Percentiles rank a stretch among this genome's conserved stretches.
Evolutionary conservation across 495 filamentous ascomycete genomes (phyloP).

Genomic region (Evernia prunastri): DNA sequence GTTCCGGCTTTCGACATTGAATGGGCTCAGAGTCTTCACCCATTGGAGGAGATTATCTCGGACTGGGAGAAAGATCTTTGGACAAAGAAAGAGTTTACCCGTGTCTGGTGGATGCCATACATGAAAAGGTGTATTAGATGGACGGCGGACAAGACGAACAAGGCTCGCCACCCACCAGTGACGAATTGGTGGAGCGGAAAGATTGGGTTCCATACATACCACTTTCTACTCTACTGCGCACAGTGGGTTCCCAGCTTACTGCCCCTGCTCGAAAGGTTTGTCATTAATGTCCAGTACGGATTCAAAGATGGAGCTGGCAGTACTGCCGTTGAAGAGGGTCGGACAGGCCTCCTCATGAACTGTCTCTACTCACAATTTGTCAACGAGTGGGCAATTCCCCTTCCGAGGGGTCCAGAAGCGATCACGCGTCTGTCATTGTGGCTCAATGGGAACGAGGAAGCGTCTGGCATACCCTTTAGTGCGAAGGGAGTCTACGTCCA

Average conservation of each 20-base stretch:
- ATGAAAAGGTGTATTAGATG: constrained; percentile 78
- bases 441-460: constrained; percentile 59
- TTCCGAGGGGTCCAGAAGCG: constrained; percentile 84
- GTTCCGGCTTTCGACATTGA: constrained; percentile 68
- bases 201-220: constrained; percentile 82
- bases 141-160: constrained; percentile 68
- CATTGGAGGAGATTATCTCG: constrained; percentile 57
- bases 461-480: constrained; percentile 67
- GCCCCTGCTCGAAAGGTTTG: constrained; percentile 85
- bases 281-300: constrained; percentile 93
- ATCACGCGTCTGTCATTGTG: constrained; percentile 76
- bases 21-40: constrained; percentile 75
- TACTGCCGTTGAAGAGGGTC: constrained; percentile 69
- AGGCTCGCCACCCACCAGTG: constrained; percentile 42
- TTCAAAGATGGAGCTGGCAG: constrained; percentile 63
- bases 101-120: constrained; percentile 98
- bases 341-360: constrained; percentile 83
- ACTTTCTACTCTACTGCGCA: constrained; percentile 72
- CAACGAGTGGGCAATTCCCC: constrained; percentile 93
- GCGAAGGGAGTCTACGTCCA: constrained; percentile 79
- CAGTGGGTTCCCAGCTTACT: constrained; percentile 73
- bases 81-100: constrained; percentile 78
- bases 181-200: constrained; percentile 70
- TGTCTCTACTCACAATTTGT: constrained; percentile 95
- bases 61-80: constrained; percentile 72